Evolutionary conservation across 768 basidiomycete species (phyloP), one percentile per base, ranked within the genome.

Genomic region (Trichaptum fuscoviolaceum): DNA sequence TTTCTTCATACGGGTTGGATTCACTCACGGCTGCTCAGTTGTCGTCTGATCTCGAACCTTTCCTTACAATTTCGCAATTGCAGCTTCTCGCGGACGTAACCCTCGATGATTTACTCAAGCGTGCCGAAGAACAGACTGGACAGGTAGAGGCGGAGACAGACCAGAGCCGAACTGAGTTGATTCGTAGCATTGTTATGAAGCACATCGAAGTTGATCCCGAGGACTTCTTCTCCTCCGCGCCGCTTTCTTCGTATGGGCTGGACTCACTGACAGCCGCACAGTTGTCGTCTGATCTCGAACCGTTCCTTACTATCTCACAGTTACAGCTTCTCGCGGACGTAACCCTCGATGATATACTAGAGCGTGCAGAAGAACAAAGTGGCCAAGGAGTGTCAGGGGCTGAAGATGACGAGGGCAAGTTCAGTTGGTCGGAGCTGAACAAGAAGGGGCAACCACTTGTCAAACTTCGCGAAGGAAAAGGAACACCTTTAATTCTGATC

Each of bases 11-110:
- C 10, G 42, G 42, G 10, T 2, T 81, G 20, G 81, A 82, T 67
- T 82, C 81, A 1, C 73, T 82, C 7, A 73, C 77, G 10, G 80
- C 81, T 17, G 76, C 76, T 6, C 73, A 74, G n/a, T 68, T 81
- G 12, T 77, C 80, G 4, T 73, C 73, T 63, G 72, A 73, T 1
- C 73, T 82, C 52, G 73, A 73, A 9, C 70, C 75, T 0, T 70
- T 70, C 30, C 68, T 78, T 20, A 63, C 71, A 27, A 68, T 77
- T 35, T 73, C 77, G 2, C 79, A 80, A 65, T 70, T 80, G 63
- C 79, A 80, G 65, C 71, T 80, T 5, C 69, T 80, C 12, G 77
- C 73, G 3, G 76, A 77, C 60, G 64, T 79, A 42, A 72, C 72
- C 20, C 71, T 78, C 24, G 69, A 68, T 7, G 75, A 79, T 57